Conservation (phyloP, 495 filamentous ascomycete genomes). For the Sordaria brevicollis region DNA sequence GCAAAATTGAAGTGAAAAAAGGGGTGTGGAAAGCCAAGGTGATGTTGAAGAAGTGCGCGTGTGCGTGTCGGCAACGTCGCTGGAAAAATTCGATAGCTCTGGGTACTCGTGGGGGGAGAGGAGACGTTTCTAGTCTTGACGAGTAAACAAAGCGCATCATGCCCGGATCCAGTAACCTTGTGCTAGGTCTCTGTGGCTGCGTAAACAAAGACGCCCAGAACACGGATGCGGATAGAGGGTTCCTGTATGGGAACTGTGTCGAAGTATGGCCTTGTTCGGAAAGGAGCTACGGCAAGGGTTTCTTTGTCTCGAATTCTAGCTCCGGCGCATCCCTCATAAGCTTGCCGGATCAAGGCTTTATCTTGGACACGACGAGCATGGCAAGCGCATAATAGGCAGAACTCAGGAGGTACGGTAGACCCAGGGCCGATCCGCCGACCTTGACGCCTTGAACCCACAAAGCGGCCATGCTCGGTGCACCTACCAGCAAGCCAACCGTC, state of each 20-base stretch:
- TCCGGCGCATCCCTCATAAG: background rate
- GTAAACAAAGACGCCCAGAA: background rate
- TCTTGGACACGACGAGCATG: conserved; percentile 1
- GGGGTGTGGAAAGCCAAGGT: background rate
- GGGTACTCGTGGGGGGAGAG: background rate
- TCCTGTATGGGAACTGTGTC: background rate
- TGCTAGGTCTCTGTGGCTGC: background rate
- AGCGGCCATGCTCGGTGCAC: conserved; percentile 30
- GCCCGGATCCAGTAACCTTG: background rate
- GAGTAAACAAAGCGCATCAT: background rate
- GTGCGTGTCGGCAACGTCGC: background rate
- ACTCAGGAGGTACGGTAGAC: conserved; percentile 25
- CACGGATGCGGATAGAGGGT: background rate
- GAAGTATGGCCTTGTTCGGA: background rate
- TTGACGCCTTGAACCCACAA: conserved; percentile 28
- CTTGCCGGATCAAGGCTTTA: background rate
- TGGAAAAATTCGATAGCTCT: too few relatives aligned
- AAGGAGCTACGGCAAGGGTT: background rate
- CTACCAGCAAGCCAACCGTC: conserved; percentile 31
- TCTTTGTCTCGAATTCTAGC: background rate
- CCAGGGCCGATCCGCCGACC: conserved; percentile 10
- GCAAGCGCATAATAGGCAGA: conserved; percentile 24
- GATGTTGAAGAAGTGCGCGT: background rate
- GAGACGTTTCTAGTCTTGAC: background rate
- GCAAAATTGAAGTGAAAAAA: background rate